These are phyloP conservation scores for Globisporangium solare DNA, from an alignment of 352 stramenopile species.

Conservation along the genomic window DNA sequence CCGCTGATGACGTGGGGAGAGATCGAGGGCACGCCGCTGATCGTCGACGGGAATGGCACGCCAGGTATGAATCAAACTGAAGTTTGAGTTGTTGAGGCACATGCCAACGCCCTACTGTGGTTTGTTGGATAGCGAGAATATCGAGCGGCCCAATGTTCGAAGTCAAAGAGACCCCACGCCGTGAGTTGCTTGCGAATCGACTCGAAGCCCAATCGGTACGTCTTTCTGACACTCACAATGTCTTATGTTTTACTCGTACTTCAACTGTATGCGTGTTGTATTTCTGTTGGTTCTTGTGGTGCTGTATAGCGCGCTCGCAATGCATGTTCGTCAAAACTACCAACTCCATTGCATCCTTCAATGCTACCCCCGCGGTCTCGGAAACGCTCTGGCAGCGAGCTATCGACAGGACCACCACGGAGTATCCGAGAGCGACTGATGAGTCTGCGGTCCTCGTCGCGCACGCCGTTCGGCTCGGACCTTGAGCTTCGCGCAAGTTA, in stretches of 20 bases:
- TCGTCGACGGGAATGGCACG: conserved; percentile 31
- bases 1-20: conserved; percentile 84
- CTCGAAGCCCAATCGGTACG: conserved; percentile 59
- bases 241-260: not conserved
- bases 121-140: conserved; percentile 25
- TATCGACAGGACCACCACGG: conserved; percentile 15
- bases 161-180: conserved; percentile 50
- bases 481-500: conserved; percentile 75
- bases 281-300: not conserved
- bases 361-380: not conserved
- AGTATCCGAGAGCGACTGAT: conserved; percentile 52
- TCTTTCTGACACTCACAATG: not conserved
- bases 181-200: conserved; percentile 60
- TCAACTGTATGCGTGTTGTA: not conserved
- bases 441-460: conserved; percentile 36
- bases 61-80: conserved; percentile 24
- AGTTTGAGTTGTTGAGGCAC: not conserved
- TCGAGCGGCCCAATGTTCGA: conserved; percentile 50
- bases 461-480: conserved; percentile 53
- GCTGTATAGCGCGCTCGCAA: conserved; percentile 24
- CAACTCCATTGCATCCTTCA: conserved; percentile 10
- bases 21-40: conserved; percentile 75
- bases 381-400: conserved; percentile 25
- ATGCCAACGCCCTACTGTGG: not conserved
- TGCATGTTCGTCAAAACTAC: conserved; percentile 9